These are phyloP conservation scores for Pestalotiopsis sp. DNA, from an alignment of 2,329 filamentous ascomycete species.

Conservation along the genomic window DNA sequence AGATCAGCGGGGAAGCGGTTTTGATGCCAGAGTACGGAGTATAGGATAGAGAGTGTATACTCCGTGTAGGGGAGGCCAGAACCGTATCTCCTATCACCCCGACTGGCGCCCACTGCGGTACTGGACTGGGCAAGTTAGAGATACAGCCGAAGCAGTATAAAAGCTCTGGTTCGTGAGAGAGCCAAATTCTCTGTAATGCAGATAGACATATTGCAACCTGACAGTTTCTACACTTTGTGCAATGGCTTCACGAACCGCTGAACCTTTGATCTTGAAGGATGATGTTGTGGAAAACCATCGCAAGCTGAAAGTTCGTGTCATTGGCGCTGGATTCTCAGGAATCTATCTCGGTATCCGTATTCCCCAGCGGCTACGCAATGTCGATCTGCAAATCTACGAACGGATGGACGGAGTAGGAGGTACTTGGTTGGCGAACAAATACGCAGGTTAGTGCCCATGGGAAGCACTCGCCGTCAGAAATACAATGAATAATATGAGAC, in stretches of 20 bases:
- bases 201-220: too few relatives aligned
- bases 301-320: slow-evolving; percentile 34
- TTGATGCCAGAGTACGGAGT: too few relatives aligned
- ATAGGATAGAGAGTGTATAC: too few relatives aligned
- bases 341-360: slow-evolving; percentile 37
- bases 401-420: slow-evolving; percentile 36
- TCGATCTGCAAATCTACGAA: slow-evolving; percentile 37
- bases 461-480: neutral
- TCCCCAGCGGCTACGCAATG: slow-evolving; percentile 34
- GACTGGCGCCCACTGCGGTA: too few relatives aligned
- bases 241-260: neutral
- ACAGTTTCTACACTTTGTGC: too few relatives aligned
- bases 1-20: too few relatives aligned
- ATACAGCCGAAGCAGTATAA: too few relatives aligned
- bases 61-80: too few relatives aligned
- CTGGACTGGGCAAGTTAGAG: too few relatives aligned
- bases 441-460: slow-evolving; percentile 29
- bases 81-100: too few relatives aligned
- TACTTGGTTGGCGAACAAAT: slow-evolving; percentile 40
- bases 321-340: slow-evolving; percentile 37
- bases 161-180: too few relatives aligned
- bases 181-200: too few relatives aligned
- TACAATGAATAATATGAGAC: neutral
- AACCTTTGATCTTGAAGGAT: slow-evolving; percentile 25
- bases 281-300: slow-evolving; percentile 31